phyloP scores from a whole-genome alignment of 192 early-diverging fungal genomes.

The Coemansia pectinata region DNA sequence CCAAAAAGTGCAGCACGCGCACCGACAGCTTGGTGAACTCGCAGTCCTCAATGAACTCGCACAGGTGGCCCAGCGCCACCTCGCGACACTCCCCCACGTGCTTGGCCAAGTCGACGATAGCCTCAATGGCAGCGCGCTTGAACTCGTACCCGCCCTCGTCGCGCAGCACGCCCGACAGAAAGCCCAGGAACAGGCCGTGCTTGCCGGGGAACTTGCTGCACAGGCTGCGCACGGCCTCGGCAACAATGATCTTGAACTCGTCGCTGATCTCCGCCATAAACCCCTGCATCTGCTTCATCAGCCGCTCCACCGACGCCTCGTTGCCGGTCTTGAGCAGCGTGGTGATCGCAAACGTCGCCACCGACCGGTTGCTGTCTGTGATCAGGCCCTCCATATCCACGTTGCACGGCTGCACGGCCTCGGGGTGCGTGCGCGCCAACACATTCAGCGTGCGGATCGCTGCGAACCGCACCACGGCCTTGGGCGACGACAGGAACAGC shows the following conservation, averaged over 20 bases:
- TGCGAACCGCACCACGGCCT: constrained; percentile 91
- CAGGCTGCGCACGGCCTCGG: constrained; percentile 95
- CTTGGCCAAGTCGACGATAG: constrained; percentile 94
- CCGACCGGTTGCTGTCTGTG: constrained; percentile 93
- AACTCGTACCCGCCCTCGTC: constrained; percentile 99
- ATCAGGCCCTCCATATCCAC: constrained; percentile 98
- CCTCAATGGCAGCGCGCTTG: constrained; percentile 95
- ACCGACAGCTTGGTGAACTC: constrained; percentile 99
- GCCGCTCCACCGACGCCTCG: constrained; percentile 93
- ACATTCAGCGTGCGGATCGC: constrained; percentile 97
- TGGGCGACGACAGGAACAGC: constrained; percentile 90
- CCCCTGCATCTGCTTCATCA: constrained; percentile 99
- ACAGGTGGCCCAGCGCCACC: constrained; percentile 89
- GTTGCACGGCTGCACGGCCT: constrained; percentile 92
- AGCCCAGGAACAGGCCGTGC: constrained; percentile 89
- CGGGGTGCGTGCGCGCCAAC: constrained; percentile 86
- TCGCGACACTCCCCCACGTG: constrained; percentile 95
- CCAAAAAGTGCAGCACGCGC: constrained; percentile 91
- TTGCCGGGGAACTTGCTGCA: constrained; percentile 97
- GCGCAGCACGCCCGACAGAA: constrained; percentile 87
- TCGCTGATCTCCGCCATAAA: constrained; percentile 99
- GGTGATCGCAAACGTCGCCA: constrained; percentile 98
- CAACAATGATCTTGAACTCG: constrained; percentile 99
- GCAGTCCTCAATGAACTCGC: constrained; percentile 99
- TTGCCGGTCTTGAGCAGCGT: constrained; percentile 98